These are phyloP conservation scores for Tuber brumale DNA, from an alignment of 495 filamentous ascomycete genomes.

Conservation along the genomic window DNA sequence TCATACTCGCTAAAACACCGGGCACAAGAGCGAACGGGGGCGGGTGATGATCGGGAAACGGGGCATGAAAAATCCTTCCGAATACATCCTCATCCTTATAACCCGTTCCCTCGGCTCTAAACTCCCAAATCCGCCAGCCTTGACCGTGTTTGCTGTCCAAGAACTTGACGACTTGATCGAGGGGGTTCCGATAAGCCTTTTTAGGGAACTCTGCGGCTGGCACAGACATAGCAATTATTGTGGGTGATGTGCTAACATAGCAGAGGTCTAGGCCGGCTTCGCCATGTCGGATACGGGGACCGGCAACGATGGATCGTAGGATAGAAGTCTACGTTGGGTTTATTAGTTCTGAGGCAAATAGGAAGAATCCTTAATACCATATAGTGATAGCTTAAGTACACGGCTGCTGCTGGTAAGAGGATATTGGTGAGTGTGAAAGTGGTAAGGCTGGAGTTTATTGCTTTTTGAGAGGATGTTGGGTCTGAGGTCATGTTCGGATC, in stretches of 20 bases:
- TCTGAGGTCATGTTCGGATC: background rate
- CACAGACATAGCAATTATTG: slow-evolving; percentile 69
- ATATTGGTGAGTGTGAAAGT: slow-evolving; percentile 8
- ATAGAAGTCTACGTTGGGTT: slow-evolving; percentile 52
- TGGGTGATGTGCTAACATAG: slow-evolving; percentile 83
- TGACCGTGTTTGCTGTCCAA: slow-evolving; percentile 75
- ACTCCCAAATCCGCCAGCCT: slow-evolving; percentile 94
- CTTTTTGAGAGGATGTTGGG: background rate
- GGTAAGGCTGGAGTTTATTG: background rate
- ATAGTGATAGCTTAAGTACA: slow-evolving; percentile 17
- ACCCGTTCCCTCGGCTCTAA: slow-evolving; percentile 90
- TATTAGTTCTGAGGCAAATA: background rate
- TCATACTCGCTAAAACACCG: slow-evolving; percentile 81
- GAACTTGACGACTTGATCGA: slow-evolving; percentile 73
- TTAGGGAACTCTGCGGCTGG: slow-evolving; percentile 82
- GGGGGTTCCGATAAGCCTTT: slow-evolving; percentile 85
- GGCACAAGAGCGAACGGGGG: slow-evolving; percentile 86
- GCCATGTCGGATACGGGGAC: slow-evolving; percentile 68
- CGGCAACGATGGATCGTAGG: slow-evolving; percentile 59
- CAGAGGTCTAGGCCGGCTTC: slow-evolving; percentile 89
- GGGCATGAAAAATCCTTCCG: slow-evolving; percentile 75
- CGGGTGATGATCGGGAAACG: slow-evolving; percentile 95
- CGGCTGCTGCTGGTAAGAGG: slow-evolving; percentile 9
- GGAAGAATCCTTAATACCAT: slow-evolving; percentile 19
- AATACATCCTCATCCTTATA: slow-evolving; percentile 89